Evolutionary conservation across 73 alveolate species (phyloP).

Genomic region (Blepharisma japonicum): DNA sequence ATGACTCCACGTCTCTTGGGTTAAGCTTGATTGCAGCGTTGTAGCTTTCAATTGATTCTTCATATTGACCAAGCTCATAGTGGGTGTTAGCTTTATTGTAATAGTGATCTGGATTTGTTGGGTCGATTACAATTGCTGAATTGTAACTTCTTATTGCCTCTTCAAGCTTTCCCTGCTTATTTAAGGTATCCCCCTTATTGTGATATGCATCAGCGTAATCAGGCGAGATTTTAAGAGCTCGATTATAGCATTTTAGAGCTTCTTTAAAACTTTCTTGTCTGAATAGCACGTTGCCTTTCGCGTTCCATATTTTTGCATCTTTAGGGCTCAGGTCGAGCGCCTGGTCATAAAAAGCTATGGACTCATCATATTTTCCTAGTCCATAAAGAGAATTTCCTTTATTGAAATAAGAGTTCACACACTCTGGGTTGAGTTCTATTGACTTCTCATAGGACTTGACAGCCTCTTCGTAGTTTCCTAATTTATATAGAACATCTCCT

Average conservation of each 20-base stretch:
- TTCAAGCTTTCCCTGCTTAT: conserved; percentile 67
- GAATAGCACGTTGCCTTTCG: conserved; percentile 63
- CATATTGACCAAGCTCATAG: conserved; percentile 69
- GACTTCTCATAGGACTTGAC: conserved; percentile 68
- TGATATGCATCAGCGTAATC: conserved; percentile 51
- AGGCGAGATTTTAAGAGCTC: conserved; percentile 40
- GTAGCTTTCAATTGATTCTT: conserved; percentile 67
- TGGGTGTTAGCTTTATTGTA: conserved; percentile 65
- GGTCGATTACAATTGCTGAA: conserved; percentile 62
- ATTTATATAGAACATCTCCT: neutral
- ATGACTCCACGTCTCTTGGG: conserved; percentile 43
- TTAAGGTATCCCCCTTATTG: conserved; percentile 64
- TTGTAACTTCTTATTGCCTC: conserved; percentile 71
- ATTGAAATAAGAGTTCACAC: conserved; percentile 76
- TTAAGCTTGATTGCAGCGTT: conserved; percentile 61
- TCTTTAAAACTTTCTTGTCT: conserved; percentile 6
- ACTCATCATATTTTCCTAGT: conserved; percentile 85
- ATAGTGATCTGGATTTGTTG: conserved; percentile 47
- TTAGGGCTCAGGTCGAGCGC: conserved; percentile 72
- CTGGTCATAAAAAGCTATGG: conserved; percentile 83
- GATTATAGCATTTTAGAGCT: conserved; percentile 34
- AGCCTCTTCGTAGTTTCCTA: conserved; percentile 69
- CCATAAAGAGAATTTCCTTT: conserved; percentile 97
- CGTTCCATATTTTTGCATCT: conserved; percentile 90
- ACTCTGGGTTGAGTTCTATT: conserved; percentile 59